A percentile compares a stretch with the other conserved stretches of the same genome.
Conservation (phyloP, 1,284 basidiomycete species). For the Trichosporon sp. region DNA sequence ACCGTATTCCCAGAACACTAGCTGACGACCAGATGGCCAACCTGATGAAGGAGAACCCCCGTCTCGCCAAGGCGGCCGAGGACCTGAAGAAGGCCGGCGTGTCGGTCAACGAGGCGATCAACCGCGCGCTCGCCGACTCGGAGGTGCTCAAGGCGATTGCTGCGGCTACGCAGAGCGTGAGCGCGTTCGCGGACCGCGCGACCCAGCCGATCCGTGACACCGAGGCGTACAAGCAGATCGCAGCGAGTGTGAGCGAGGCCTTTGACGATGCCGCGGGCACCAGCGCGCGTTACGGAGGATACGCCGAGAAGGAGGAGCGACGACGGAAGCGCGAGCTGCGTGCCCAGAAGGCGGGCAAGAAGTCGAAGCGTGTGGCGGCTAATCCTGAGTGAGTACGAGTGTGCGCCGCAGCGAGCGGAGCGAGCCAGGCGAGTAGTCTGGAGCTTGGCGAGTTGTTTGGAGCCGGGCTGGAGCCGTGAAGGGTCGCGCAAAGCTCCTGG, state of each 20-base stretch:
- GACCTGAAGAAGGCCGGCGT: constrained; percentile 83
- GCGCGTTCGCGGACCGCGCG: constrained; percentile 65
- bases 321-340: constrained; percentile 66
- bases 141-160: constrained; percentile 74
- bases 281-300: constrained; percentile 78
- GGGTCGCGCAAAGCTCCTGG: no score
- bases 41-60: constrained; percentile 94
- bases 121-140: constrained; percentile 86
- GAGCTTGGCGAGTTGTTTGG: no score
- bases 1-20: no score
- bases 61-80: constrained; percentile 81
- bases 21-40: constrained; percentile 62
- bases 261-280: constrained; percentile 69
- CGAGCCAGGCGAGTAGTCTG: no score
- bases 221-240: constrained; percentile 84
- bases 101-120: constrained; percentile 88
- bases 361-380: constrained; percentile 55
- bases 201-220: constrained; percentile 94
- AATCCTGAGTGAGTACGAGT: constrained; percentile 65
- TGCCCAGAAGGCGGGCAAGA: constrained; percentile 73
- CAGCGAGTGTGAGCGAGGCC: constrained; percentile 83
- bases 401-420: neutral
- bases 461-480: neutral
- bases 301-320: constrained; percentile 84
- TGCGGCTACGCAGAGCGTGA: constrained; percentile 69